phyloP scores from a whole-genome alignment of 306 rosid species.

The Vicia sativa region DNA sequence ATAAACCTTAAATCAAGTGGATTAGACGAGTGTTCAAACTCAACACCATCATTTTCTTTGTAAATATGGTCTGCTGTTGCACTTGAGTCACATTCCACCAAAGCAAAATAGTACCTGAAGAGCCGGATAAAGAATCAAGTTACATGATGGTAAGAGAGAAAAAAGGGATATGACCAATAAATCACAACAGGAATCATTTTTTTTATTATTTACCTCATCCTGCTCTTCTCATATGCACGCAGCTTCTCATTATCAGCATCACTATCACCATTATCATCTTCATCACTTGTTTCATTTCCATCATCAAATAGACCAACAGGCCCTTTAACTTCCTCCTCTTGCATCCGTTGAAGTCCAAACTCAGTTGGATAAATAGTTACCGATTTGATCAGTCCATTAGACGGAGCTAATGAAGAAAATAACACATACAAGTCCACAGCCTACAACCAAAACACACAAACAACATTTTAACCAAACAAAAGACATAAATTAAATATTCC shows the following conservation, averaged over 20 bases:
- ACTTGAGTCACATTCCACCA: conserved; percentile 82
- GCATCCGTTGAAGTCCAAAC: conserved; percentile 87
- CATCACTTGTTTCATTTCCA: conserved; percentile 48
- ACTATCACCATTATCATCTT: conserved; percentile 48
- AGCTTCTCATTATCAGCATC: conserved; percentile 68
- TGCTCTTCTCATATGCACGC: conserved; percentile 79
- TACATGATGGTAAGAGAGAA: conserved; percentile 6
- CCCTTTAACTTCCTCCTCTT: conserved; percentile 84
- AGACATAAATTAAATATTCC: neutral
- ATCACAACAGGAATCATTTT: conserved; percentile 4
- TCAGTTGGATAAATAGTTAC: conserved; percentile 88
- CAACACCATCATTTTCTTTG: conserved; percentile 80
- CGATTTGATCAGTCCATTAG: conserved; percentile 69
- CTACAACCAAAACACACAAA: conserved; percentile 43
- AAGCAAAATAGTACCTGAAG: conserved; percentile 78
- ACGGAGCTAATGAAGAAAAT: conserved; percentile 71
- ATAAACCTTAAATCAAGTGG: conserved; percentile 88
- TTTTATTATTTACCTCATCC: conserved; percentile 59
- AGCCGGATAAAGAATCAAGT: conserved; percentile 29
- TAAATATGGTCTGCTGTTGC: conserved; percentile 80
- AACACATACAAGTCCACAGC: conserved; percentile 76
- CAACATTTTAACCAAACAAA: conserved; percentile 16
- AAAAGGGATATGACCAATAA: conserved; percentile 9
- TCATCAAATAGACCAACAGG: conserved; percentile 77
- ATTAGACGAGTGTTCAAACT: conserved; percentile 75